Conservation (phyloP, 345 rosid genomes). For the Populus euphratica region DNA sequence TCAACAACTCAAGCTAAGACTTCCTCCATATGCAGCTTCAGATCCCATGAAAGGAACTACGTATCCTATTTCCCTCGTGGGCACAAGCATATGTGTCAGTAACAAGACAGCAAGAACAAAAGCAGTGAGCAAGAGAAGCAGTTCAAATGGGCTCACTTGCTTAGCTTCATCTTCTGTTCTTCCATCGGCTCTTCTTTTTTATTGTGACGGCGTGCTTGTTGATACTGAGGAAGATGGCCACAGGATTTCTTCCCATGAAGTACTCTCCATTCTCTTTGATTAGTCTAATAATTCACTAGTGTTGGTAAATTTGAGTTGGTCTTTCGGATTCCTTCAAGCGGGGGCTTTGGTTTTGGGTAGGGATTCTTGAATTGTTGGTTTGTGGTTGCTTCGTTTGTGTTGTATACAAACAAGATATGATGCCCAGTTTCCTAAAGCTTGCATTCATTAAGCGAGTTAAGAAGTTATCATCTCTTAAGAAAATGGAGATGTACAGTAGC, state of each 20-base stretch:
- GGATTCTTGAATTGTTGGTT: not conserved
- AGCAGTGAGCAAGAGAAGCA: constrained; percentile 17
- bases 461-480: not conserved
- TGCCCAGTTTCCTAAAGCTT: not conserved
- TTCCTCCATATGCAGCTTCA: constrained; percentile 20
- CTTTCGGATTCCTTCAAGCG: too few relatives aligned
- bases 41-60: constrained; percentile 15
- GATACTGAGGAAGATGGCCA: constrained; percentile 97
- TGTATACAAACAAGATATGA: too few relatives aligned
- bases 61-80: constrained; percentile 20
- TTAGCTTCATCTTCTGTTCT: constrained; percentile 47
- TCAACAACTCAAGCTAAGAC: constrained; percentile 11
- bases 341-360: too few relatives aligned
- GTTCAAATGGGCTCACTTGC: constrained; percentile 35
- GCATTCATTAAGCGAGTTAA: not conserved
- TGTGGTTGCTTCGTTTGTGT: not conserved
- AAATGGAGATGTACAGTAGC: not conserved
- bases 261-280: constrained; percentile 2
- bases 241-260: constrained; percentile 84
- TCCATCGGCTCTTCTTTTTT: constrained; percentile 80
- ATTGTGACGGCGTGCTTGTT: constrained; percentile 95
- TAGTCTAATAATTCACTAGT: not conserved
- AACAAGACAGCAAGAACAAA: constrained; percentile 12
- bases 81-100: constrained; percentile 12
- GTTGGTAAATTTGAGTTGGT: not conserved